Conservation (phyloP, 371 early-diverging fungal species). For the Syncephalastrum contaminatum region DNA sequence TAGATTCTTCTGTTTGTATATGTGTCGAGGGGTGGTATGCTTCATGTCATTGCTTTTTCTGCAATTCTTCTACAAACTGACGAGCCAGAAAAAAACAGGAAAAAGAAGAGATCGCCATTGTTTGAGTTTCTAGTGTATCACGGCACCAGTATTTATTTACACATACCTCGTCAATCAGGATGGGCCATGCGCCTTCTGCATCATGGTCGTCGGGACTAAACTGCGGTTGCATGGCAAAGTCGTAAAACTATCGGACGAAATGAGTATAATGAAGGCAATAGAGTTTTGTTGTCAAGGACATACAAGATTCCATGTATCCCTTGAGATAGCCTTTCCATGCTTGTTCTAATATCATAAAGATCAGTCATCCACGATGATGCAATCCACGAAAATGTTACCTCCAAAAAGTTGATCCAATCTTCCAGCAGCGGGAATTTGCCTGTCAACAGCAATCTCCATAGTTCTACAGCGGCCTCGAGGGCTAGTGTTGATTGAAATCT, state of each 20-base stretch:
- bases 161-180: constrained; percentile 72
- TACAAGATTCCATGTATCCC: constrained; percentile 86
- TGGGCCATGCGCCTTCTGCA: constrained; percentile 83
- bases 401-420: constrained; percentile 72
- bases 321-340: constrained; percentile 76
- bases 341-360: constrained; percentile 47
- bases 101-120: neutral
- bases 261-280: constrained; percentile 3
- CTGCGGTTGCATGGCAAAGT: constrained; percentile 68
- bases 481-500: constrained; percentile 34
- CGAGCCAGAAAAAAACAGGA: neutral
- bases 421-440: constrained; percentile 63
- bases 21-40: too few relatives aligned
- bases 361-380: neutral
- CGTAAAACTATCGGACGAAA: constrained; percentile 59
- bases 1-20: too few relatives aligned
- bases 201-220: constrained; percentile 68
- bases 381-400: constrained; percentile 24
- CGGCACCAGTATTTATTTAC: neutral
- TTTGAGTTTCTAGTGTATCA: neutral
- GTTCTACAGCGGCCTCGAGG: constrained; percentile 72
- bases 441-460: constrained; percentile 71
- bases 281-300: constrained; percentile 5
- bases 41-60: constrained; percentile 4
- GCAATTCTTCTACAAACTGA: constrained; percentile 17